Base-by-base conservation (phyloP, 208 protist species). In the Leishmania arabica region DNA sequence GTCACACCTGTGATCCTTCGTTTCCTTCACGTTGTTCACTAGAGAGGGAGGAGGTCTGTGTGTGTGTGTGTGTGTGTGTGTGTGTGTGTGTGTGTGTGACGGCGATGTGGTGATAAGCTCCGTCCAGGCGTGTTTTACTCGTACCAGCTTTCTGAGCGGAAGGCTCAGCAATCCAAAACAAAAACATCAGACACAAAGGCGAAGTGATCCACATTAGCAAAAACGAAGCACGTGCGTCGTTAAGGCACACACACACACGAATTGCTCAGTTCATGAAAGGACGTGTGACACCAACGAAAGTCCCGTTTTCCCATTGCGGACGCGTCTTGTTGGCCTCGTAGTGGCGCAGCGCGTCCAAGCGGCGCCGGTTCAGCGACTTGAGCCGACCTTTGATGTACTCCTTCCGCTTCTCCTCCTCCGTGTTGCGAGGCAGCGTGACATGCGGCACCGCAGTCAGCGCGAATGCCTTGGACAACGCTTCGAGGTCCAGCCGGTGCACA, bases 391-490 rank as follows among this genome's bases (percentile, higher is more conserved):
- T 97, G 37, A 98, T 89, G 85, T 98, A 98, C 74, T 95, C 90
- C 75, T 91, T 89, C 54, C 94, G 91, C 78, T 88, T 90, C 75
- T 94, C 91, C 51, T 84, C 86, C 40, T 70, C 86, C 27, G 81
- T 81, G 82, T 90, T 91, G 75, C 92, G 94, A 9, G 95, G 91
- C 60, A 98, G 86, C 75, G 93, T 90, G 9, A 98, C 87, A 56
- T 91, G 86, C 47, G 98, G 93, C 47, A 95, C 82, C 13, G 98
- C 88, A 40, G 90, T 95, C 9, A 99, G 87, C 17, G 91, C 98
- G 78, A 99, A 99, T 53, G 89, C 87, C 75, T 89, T 92, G 3
- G 98, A 97, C 1, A 99, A 80, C 31, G 97, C 91, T 40, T 94
- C 93, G 40, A 99, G 82, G 85, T 99, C 95, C 8, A 99, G 88